Evolutionary conservation across 1,139 yeast species (phyloP).

Genomic region (Diutina neorugosa): DNA sequence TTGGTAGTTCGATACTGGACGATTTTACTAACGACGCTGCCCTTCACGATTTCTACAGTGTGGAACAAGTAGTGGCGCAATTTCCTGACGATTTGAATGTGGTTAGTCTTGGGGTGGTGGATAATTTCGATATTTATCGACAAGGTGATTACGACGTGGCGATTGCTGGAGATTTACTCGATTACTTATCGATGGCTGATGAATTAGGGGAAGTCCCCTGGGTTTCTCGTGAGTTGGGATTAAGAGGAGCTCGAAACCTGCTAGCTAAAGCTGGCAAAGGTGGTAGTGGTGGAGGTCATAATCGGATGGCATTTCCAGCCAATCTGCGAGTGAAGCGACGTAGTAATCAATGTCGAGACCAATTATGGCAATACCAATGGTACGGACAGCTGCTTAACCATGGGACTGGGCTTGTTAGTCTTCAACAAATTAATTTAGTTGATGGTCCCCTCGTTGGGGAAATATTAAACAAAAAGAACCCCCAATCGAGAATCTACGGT

Average conservation of each 20-base stretch:
- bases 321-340: background rate
- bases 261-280: background rate
- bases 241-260: background rate
- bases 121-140: background rate
- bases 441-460: background rate
- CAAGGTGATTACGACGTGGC: background rate
- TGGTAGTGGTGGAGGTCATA: background rate
- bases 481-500: background rate
- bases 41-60: background rate
- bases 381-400: background rate
- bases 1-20: background rate
- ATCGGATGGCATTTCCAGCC: background rate
- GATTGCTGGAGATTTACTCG: background rate
- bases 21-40: background rate
- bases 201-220: background rate
- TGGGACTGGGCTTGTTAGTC: background rate
- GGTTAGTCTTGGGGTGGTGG: background rate
- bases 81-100: background rate
- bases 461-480: background rate
- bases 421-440: background rate
- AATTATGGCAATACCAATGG: background rate
- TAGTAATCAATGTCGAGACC: background rate
- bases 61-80: background rate
- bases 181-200: background rate
- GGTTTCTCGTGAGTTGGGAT: background rate